phyloP scores from a whole-genome alignment of 225 moss, liverwort and hornwort genomes.

The Anthoceros angustus region DNA sequence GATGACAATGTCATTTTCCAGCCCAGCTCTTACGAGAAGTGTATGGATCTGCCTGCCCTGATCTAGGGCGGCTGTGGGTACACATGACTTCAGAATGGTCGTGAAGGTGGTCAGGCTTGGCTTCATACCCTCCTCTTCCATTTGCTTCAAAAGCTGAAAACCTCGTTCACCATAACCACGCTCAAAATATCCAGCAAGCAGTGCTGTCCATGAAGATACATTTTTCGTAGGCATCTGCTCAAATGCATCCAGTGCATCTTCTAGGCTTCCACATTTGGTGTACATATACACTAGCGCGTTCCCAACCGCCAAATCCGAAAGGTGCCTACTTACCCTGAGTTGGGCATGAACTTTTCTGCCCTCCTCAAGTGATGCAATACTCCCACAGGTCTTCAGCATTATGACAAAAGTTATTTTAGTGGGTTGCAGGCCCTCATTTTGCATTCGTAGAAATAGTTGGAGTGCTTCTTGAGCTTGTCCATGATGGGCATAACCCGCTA shows the following conservation, averaged over 20 bases:
- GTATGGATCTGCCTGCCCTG: constrained; percentile 4
- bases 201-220: neutral
- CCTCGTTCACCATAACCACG: neutral
- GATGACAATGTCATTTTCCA: neutral
- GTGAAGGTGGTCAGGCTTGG: neutral
- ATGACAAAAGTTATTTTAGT: neutral
- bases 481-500: neutral
- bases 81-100: neutral
- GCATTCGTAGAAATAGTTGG: neutral
- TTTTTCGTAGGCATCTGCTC: neutral
- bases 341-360: neutral
- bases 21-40: neutral
- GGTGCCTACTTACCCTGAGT: neutral
- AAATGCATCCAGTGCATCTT: neutral
- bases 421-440: neutral
- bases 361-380: neutral
- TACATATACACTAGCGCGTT: neutral
- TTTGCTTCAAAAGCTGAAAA: neutral
- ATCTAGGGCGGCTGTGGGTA: neutral
- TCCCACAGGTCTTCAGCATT: neutral
- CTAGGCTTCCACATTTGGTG: neutral
- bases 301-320: neutral
- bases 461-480: neutral
- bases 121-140: neutral
- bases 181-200: constrained; percentile 2